Evolutionary conservation across 2,329 filamentous ascomycete genomes (phyloP), one percentile per base, ranked within the genome.

Genomic region (Trichoderma pleuroti): DNA sequence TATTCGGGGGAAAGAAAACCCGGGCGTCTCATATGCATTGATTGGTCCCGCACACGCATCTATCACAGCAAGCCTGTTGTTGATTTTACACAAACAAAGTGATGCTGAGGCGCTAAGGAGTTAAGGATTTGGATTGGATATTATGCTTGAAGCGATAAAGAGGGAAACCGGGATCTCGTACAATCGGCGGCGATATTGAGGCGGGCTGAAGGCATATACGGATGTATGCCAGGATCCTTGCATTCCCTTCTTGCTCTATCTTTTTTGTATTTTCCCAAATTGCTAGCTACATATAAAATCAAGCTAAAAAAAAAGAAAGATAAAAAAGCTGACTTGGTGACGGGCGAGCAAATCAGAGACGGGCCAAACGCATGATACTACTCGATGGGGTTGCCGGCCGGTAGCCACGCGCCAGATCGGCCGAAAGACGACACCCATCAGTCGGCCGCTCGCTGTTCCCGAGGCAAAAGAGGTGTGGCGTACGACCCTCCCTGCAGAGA

Each of bases 401-500:
- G 39, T n/a, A 32, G 11, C 28, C 42, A 42, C 28, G 39, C 42
- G 46, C 21, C 36, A 49, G 56, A 52, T 68, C 66, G 66, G 66
- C 34, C 66, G 66, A 39, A 60, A 68, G 66, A 18, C 28, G 8
- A 30, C 56, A 56, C 21, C 26, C 39, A 42, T 36, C 54, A 57
- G 56, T 68, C 66, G 66, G 66, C 66, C 66, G 66, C 66, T 52
- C 66, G 56, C 57, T 68, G 56, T 68, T 36, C 56, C 66, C 54
- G 56, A 61, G 36, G 28, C 18, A 30, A 64, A 11, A 24, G 24
- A 46, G 39, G 46, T 54, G 65, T 60, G 66, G 66, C 66, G 66
- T 68, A 61, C 39, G 28, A 52, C 54, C 54, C 66, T 68, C 66
- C 66, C 56, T 68, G 66, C 66, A 28, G 66, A 60, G 66, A 60